Conservation (phyloP, 2,329 filamentous ascomycete genomes). For the Massarina eburnea region DNA sequence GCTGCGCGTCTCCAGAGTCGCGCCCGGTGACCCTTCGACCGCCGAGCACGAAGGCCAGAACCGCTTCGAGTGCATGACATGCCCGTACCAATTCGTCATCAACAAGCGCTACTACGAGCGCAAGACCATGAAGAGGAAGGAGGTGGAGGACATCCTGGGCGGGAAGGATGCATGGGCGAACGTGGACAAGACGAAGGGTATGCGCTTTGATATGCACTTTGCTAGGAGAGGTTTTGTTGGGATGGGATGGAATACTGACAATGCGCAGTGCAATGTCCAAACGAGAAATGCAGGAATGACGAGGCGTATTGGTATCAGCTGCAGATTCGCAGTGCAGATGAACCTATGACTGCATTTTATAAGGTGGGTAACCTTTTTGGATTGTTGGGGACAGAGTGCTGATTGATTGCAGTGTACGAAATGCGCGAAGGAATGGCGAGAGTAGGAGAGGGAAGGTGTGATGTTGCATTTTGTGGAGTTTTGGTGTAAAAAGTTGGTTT, state of each 20-base stretch:
- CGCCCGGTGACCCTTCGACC: constrained; percentile 41
- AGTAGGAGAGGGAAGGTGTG: constrained; percentile 19
- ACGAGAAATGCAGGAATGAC: constrained; percentile 75
- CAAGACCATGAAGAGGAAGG: constrained; percentile 76
- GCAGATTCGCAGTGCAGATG: constrained; percentile 96
- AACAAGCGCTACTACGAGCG: constrained; percentile 80
- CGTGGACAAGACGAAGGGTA: constrained; percentile 74
- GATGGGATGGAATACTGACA: constrained; percentile 1
- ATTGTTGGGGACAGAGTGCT: background rate
- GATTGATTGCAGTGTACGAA: constrained; percentile 40
- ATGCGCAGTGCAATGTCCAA: constrained; percentile 72
- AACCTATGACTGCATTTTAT: constrained; percentile 97
- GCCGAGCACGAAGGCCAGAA: constrained; percentile 57
- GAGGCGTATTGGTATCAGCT: constrained; percentile 95
- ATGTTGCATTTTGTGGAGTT: background rate
- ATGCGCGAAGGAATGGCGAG: constrained; percentile 50
- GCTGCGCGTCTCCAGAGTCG: constrained; percentile 66
- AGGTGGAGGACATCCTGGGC: constrained; percentile 87
- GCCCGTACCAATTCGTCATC: constrained; percentile 87
- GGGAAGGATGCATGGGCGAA: constrained; percentile 88
- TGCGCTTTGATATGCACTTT: background rate
- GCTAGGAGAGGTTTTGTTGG: background rate
- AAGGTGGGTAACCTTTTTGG: no score
- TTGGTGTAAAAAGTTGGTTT: background rate
- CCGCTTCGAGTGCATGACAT: constrained; percentile 92